phyloP scores from a whole-genome alignment of 116 monocot genomes.

The Iris pallida region DNA sequence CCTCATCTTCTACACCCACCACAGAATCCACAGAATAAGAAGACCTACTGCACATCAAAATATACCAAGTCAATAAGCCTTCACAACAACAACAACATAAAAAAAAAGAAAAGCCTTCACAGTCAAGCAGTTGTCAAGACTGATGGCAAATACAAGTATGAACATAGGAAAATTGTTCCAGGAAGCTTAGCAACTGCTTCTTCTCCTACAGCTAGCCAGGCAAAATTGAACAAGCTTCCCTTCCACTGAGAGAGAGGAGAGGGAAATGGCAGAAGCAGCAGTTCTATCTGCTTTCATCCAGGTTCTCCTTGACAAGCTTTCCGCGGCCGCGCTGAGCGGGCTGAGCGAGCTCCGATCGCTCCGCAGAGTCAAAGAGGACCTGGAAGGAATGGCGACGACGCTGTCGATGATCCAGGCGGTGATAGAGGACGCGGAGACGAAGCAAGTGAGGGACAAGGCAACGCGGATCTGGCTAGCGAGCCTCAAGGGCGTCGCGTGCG shows the following conservation, averaged over 20 bases:
- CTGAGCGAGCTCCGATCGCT: slow-evolving; percentile 3
- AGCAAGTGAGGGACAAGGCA: slow-evolving; percentile 21
- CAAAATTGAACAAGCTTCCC: not conserved
- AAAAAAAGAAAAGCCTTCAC: no score
- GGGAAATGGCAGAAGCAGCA: slow-evolving; percentile 1
- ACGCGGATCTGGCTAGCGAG: slow-evolving; percentile 31
- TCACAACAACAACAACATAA: no score
- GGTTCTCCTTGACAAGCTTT: slow-evolving; percentile 25
- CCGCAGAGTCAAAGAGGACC: not conserved
- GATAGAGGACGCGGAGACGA: slow-evolving; percentile 38
- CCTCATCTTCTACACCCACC: no score
- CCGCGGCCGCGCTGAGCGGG: not conserved
- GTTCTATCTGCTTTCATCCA: slow-evolving; percentile 35
- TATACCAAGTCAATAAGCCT: no score
- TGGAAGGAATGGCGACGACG: slow-evolving; percentile 26
- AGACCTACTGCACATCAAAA: no score
- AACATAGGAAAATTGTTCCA: no score
- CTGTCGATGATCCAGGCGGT: slow-evolving; percentile 25
- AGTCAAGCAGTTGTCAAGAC: no score
- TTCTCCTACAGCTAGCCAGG: no score
- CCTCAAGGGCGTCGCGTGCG: slow-evolving; percentile 34
- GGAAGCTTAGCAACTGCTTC: no score
- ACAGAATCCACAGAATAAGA: no score
- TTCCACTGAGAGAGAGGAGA: not conserved
- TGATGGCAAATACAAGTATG: no score